Evolutionary conservation across 768 basidiomycete genomes (phyloP).

Genomic region (Leccinum aurantiacum): DNA sequence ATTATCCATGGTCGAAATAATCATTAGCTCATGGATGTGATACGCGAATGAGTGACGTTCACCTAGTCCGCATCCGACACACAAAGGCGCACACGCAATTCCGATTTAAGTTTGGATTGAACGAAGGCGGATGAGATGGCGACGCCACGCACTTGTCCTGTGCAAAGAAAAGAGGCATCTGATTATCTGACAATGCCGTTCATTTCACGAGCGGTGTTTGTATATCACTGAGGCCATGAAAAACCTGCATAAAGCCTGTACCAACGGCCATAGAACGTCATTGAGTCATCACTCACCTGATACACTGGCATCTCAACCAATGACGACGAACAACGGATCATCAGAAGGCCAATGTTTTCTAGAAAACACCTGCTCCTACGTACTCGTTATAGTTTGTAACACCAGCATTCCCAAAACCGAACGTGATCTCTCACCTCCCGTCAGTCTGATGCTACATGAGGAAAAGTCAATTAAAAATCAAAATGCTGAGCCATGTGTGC

Average conservation of each 20-base stretch:
- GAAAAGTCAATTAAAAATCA: conserved; percentile 21
- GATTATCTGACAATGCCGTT: background rate
- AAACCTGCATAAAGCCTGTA: conserved; percentile 58
- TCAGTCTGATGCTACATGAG: conserved; percentile 4
- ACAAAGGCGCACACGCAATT: conserved; percentile 46
- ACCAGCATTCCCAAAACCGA: conserved; percentile 67
- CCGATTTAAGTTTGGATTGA: conserved; percentile 47
- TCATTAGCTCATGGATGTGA: too few species aligned
- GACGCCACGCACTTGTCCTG: conserved; percentile 60
- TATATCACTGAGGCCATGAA: conserved; percentile 52
- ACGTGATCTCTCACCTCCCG: conserved; percentile 45
- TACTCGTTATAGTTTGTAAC: conserved; percentile 59
- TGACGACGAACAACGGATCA: conserved; percentile 10
- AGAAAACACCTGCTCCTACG: conserved; percentile 16
- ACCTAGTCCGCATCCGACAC: conserved; percentile 46
- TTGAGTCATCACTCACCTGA: conserved; percentile 36
- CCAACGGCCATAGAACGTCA: conserved; percentile 51
- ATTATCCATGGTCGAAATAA: background rate
- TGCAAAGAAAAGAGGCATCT: background rate
- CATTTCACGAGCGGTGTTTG: background rate
- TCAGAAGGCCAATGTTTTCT: background rate
- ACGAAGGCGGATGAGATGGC: conserved; percentile 60
- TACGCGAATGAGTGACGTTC: background rate
- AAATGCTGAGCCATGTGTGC: conserved; percentile 52
- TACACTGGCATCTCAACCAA: conserved; percentile 58